Evolutionary conservation across 345 rosid genomes (phyloP).

Genomic region (Eucalyptus victrix): DNA sequence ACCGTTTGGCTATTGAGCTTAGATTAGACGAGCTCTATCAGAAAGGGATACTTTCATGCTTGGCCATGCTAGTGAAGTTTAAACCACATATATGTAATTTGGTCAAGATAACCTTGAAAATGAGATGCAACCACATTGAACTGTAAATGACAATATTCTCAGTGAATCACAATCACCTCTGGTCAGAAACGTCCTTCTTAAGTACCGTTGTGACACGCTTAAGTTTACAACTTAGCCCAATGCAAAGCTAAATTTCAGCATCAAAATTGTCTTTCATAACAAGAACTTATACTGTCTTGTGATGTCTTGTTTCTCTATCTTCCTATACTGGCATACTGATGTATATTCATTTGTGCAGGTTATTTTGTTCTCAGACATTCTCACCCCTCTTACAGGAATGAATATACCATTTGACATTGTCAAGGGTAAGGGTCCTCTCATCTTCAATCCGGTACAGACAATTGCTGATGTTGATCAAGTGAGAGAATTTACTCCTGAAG

Average conservation of each 20-base stretch:
- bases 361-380: conserved; percentile 92
- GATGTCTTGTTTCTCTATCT: background rate
- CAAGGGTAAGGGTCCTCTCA: conserved; percentile 92
- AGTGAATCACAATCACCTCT: background rate
- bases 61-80: background rate
- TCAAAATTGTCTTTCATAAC: background rate
- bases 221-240: background rate
- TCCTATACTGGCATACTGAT: background rate
- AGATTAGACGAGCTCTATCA: background rate
- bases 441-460: conserved; percentile 64
- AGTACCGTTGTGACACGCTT: background rate
- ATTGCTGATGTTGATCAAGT: conserved; percentile 72
- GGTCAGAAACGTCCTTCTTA: too few relatives aligned
- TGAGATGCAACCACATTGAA: background rate
- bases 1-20: background rate
- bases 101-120: background rate
- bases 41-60: background rate
- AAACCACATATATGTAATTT: background rate
- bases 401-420: conserved; percentile 97
- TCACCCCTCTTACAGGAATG: conserved; percentile 98
- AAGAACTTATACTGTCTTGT: background rate
- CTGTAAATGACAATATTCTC: background rate
- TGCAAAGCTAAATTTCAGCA: background rate
- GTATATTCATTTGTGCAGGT: conserved; percentile 34
- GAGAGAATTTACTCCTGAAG: conserved; percentile 72